These are phyloP conservation scores for Cutaneotrichosporon daszewskae DNA, from an alignment of 1,284 basidiomycete genomes.

Conservation along the genomic window DNA sequence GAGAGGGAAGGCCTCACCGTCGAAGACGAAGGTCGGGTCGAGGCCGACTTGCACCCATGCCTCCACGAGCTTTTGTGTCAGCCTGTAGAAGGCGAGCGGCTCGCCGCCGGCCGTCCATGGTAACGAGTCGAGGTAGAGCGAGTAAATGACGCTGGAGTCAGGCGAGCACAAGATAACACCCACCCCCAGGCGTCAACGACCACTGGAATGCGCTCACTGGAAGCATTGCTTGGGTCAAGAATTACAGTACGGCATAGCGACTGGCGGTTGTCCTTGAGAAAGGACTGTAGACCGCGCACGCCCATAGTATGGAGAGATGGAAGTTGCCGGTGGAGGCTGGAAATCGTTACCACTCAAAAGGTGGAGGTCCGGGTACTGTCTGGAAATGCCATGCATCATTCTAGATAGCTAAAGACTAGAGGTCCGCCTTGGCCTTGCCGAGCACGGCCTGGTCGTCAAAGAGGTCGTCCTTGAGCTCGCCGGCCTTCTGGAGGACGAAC, in stretches of 20 bases:
- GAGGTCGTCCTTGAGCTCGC: conserved; percentile 30
- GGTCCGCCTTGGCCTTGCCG: conserved; percentile 18
- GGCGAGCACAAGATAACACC: conserved; percentile 45
- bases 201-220: conserved; percentile 45
- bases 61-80: conserved; percentile 56
- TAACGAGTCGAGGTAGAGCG: conserved; percentile 59
- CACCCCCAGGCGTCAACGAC: conserved; percentile 86
- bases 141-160: conserved; percentile 65
- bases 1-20: conserved; percentile 56
- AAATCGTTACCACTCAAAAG: too few relatives aligned
- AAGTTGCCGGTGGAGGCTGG: too few relatives aligned
- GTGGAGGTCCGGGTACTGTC: too few relatives aligned
- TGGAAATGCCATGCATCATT: too few relatives aligned
- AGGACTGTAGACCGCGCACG: conserved; percentile 71
- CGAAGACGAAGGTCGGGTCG: conserved; percentile 78
- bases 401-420: conserved; percentile 7
- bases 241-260: conserved; percentile 55
- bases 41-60: conserved; percentile 71
- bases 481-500: conserved; percentile 58
- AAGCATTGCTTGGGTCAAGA: conserved; percentile 34
- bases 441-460: conserved; percentile 9
- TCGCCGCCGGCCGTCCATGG: conserved; percentile 85
- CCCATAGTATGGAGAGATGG: conserved; percentile 56
- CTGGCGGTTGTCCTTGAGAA: conserved; percentile 65
- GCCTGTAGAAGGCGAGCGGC: conserved; percentile 57